Conservation (phyloP, 371 early-diverging fungal species). For the Blastocladiella emersonii region DNA sequence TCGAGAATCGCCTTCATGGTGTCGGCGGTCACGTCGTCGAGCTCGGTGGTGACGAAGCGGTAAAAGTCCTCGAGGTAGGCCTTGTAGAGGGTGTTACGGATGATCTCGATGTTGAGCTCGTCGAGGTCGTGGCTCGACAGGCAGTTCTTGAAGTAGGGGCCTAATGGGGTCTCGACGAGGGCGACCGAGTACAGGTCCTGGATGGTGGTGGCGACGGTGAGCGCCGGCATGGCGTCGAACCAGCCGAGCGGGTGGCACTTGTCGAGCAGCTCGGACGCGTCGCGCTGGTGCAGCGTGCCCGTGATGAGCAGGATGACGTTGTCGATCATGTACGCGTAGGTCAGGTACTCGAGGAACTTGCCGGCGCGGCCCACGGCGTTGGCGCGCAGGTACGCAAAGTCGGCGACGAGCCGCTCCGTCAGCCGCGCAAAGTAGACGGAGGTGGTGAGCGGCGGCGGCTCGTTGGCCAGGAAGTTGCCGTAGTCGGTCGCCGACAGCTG, state of each 20-base stretch:
- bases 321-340: conserved; percentile 98
- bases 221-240: conserved; percentile 28
- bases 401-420: conserved; percentile 74
- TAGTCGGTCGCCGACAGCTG: conserved; percentile 94
- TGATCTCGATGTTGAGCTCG: conserved; percentile 97
- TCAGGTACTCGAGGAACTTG: conserved; percentile 90
- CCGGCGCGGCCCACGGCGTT: conserved; percentile 70
- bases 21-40: conserved; percentile 84
- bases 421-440: conserved; percentile 77
- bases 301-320: conserved; percentile 95
- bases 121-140: conserved; percentile 91
- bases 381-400: conserved; percentile 81
- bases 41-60: conserved; percentile 50
- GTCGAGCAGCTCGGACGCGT: conserved; percentile 88
- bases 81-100: conserved; percentile 94
- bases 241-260: conserved; percentile 92
- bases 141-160: conserved; percentile 93
- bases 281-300: conserved; percentile 93
- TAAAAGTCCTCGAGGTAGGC: conserved; percentile 97
- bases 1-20: conserved; percentile 85
- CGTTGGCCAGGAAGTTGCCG: conserved; percentile 83
- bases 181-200: conserved; percentile 81
- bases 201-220: neutral
- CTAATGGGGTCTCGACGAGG: conserved; percentile 88
- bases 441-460: conserved; percentile 88